These are phyloP conservation scores for Aspergillus amoenus DNA, from an alignment of 2,329 filamentous ascomycete genomes.

Conservation along the genomic window DNA sequence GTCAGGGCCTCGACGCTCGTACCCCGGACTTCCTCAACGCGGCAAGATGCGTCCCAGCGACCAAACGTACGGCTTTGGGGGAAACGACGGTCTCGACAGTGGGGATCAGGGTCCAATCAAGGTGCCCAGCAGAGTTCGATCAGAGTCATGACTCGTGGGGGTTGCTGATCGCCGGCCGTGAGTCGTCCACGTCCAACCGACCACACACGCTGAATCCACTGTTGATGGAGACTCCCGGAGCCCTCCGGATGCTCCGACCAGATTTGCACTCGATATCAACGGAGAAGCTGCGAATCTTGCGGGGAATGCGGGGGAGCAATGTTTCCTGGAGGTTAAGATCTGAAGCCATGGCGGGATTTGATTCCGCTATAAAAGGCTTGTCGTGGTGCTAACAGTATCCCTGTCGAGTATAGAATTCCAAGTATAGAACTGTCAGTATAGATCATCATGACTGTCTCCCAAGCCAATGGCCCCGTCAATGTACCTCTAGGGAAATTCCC, in stretches of 20 bases:
- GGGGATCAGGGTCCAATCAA: neutral
- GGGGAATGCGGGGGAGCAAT: neutral
- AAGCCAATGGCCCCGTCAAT: conserved; percentile 53
- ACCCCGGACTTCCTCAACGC: neutral
- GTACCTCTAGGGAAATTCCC: conserved; percentile 48
- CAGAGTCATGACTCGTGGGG: neutral
- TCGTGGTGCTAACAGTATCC: neutral
- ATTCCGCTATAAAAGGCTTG: neutral
- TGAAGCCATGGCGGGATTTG: neutral
- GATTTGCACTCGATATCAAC: neutral
- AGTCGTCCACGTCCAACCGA: neutral
- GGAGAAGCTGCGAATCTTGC: neutral
- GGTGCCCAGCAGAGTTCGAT: neutral
- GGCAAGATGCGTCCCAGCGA: neutral
- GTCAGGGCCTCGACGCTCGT: no score
- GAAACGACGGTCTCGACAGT: neutral
- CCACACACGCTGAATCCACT: neutral
- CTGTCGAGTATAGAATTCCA: neutral
- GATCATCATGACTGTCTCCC: neutral
- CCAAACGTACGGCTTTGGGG: neutral
- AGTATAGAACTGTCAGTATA: no score
- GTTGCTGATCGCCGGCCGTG: neutral
- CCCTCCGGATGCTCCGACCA: neutral
- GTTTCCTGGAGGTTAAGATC: no score
- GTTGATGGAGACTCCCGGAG: neutral